Evolutionary conservation across 106 monocot genomes (phyloP), one percentile per base, ranked within the genome.

Genomic region (Iris macrosiphon): DNA sequence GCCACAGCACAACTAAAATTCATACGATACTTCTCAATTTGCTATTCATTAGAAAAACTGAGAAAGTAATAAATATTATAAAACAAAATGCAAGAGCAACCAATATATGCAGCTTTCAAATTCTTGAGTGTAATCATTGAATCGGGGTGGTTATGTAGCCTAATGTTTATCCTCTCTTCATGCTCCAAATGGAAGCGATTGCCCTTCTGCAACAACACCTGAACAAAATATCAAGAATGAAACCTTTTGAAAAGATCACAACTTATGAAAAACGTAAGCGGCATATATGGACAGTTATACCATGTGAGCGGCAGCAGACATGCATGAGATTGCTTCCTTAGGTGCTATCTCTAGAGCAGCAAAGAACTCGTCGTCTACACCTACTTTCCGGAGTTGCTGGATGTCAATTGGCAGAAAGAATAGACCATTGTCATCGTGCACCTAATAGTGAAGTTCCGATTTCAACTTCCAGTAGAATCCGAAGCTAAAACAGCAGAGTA

Each of bases 101-200:
- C 87, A 67, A 98, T 98, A 77, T 78, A 91, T 57, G 96, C 90
- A 52, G 96, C 86, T 79, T 98, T 98, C 68, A 98, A 71, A 57
- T 78, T 90, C 68, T 80, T 90, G 60, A 98, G 52, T 27, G 86
- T 60, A 42, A 91, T 98, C 31, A 76, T 20, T 10, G 90, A 74
- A 48, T 98, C 78, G 19, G 60, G 55, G 48, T 76, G 71, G 45
- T 91, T 98, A 69, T 80, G 65, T 15, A 98, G 75, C 43, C 90
- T 80, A 65, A 91, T 62, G 57, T 87, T 90, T 54, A 98, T 78
- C 77, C 78, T 91, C 37, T 68, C 65, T 47, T 41, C 64, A 50
- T 80, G 72, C 5, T 75, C 77, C 30, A 80, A 52, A 13, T 39
- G 65, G 47, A 31, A 57, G 11, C 45, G 39, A 37, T 73, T 81